Base-by-base conservation (phyloP, 208 protist species). In the Angomonas ambiguus region DNA sequence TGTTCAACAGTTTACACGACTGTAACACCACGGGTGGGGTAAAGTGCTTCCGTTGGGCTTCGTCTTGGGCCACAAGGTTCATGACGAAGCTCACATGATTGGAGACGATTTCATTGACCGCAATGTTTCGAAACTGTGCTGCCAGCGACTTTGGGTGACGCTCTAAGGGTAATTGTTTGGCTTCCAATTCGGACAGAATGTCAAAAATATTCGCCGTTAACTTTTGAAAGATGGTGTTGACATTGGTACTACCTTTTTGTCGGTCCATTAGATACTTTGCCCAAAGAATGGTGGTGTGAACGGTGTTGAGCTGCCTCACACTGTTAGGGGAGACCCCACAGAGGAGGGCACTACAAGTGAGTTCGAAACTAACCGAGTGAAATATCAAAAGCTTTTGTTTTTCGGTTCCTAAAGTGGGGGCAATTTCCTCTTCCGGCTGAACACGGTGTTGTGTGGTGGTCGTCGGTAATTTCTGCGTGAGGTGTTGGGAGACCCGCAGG, bases 71-170 rank as follows among this genome's bases (percentile, higher is more conserved):
- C 2, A 62, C 16, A 8, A 35, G 13, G 13, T 62, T 11, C n/a
- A 31, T 41, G 6, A 4, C 30, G 31, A 45, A 31, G 18, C 33
- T n/a, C 2, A 92, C 49, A 58, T 89, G 83, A 11, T 67, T 62
- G 6, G 79, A 76, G n/a, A 92, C 71, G 18, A 92, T 69, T 51
- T 87, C 71, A 63, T 92, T 79, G 32, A 92, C 49, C 16, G 80
- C 73, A 22, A 65, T 65, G 61, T 62, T 72, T 55, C 73, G 73
- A 42, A 67, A 60, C 35, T 82, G 76, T n/a, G 75, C 65, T 55
- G 77, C 58, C 18, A 73, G 58, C 8, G 82, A 87, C 25, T 68
- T 65, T 20, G 72, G 73, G 38, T 82, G 78, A 2, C 82, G 74
- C 20, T 20, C 13, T 13, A 77, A 35, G 11, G 68, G 66, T 42